Percentiles rank a stretch among this genome's conserved stretches.
Evolutionary conservation across 495 filamentous ascomycete genomes (phyloP).

Genomic region (Lindgomyces ingoldianus): DNA sequence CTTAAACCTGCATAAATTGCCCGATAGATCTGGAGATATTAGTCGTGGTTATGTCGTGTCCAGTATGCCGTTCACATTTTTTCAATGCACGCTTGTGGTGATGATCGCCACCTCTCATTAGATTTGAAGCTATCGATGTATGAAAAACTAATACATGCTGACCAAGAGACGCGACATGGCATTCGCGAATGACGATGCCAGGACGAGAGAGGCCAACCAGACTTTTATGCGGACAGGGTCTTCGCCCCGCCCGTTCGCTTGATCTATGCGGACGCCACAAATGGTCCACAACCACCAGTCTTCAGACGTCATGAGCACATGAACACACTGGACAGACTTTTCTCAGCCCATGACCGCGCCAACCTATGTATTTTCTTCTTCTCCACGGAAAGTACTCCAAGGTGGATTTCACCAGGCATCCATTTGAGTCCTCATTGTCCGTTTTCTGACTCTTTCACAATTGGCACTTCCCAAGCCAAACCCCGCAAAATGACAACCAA

Average conservation of each 20-base stretch:
- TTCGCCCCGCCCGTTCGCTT: conserved; percentile 28
- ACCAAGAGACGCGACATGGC: background rate
- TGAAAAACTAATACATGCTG: background rate
- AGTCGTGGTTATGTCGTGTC: too few relatives aligned
- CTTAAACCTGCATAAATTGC: too few relatives aligned
- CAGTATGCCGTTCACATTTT: too few relatives aligned
- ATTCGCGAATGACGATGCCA: background rate
- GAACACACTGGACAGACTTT: conserved; percentile 20
- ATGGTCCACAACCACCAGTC: background rate
- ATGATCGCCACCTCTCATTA: background rate
- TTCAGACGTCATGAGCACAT: conserved; percentile 30
- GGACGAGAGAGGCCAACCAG: background rate
- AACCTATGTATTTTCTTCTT: background rate
- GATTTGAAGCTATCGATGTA: background rate
- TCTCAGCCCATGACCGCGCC: background rate
- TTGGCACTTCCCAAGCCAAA: background rate
- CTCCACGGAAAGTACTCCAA: too few relatives aligned
- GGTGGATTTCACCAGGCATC: too few relatives aligned
- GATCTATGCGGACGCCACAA: background rate
- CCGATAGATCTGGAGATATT: too few relatives aligned
- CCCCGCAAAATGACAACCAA: conserved; percentile 20
- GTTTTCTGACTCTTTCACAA: background rate
- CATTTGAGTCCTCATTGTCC: background rate
- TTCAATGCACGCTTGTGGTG: background rate
- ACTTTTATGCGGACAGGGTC: background rate